Evolutionary conservation across 768 basidiomycete species (phyloP).

Genomic region (Boletus tylopilopsis): DNA sequence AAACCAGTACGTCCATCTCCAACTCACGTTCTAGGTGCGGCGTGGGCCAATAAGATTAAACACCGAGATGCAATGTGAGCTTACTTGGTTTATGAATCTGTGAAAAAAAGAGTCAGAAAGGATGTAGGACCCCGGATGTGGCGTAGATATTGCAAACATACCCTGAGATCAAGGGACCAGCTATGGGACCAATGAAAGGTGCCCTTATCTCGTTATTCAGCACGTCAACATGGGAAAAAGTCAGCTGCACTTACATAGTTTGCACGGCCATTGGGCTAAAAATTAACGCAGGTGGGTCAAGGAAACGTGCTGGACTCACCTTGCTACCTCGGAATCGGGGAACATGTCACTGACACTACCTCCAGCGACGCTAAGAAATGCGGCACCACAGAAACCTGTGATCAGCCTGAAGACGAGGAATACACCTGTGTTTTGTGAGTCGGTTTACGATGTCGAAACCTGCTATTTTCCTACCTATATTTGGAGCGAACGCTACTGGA

Average conservation of each 20-base stretch:
- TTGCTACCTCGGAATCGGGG: conserved; percentile 51
- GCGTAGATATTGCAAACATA: conserved; percentile 28
- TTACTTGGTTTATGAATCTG: conserved; percentile 69
- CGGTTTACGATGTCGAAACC: neutral
- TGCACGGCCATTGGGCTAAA: conserved; percentile 55
- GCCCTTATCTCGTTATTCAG: conserved; percentile 21
- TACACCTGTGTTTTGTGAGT: conserved; percentile 37
- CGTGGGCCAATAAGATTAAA: neutral
- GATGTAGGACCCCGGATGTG: neutral
- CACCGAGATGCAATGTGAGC: conserved; percentile 3
- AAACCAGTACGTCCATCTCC: conserved; percentile 79
- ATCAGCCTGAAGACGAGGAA: conserved; percentile 61
- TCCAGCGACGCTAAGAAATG: conserved; percentile 61
- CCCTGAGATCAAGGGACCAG: conserved; percentile 58
- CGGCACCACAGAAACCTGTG: conserved; percentile 50
- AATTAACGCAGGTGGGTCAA: conserved; percentile 5
- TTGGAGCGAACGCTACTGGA: conserved; percentile 70
- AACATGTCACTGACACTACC: conserved; percentile 61
- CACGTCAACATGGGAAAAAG: neutral
- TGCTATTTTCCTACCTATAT: conserved; percentile 41
- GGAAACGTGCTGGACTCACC: conserved; percentile 36
- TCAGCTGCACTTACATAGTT: conserved; percentile 31
- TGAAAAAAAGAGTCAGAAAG: conserved; percentile 1
- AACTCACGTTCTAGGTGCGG: conserved; percentile 43
- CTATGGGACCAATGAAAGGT: conserved; percentile 55